phyloP scores from a whole-genome alignment of 495 filamentous ascomycete genomes.

The Neurospora intermedia region DNA sequence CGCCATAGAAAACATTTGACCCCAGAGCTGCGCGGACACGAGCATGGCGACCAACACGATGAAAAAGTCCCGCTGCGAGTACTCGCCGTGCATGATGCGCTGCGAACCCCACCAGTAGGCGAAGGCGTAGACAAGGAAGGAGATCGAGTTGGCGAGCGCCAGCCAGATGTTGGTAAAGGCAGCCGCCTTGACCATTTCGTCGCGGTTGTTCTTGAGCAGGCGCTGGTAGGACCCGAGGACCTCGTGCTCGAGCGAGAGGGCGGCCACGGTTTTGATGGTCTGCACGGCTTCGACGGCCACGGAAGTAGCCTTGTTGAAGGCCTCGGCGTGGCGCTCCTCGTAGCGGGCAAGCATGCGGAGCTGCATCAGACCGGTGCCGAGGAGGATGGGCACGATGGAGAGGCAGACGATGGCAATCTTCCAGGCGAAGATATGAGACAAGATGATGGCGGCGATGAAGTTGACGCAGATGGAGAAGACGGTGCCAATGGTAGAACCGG shows the following conservation, averaged over 20 bases:
- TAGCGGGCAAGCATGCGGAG: slow-evolving; percentile 56
- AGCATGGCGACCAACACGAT: slow-evolving; percentile 50
- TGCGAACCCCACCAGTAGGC: slow-evolving; percentile 67
- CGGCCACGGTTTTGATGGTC: slow-evolving; percentile 78
- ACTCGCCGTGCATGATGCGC: slow-evolving; percentile 55
- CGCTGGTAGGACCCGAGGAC: slow-evolving; percentile 55
- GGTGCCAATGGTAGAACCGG: slow-evolving; percentile 66
- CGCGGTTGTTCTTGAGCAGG: slow-evolving; percentile 3
- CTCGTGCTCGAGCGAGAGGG: slow-evolving; percentile 45
- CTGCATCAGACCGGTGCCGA: slow-evolving; percentile 68
- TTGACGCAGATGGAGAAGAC: slow-evolving; percentile 62
- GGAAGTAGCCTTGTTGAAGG: slow-evolving; percentile 57
- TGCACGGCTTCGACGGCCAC: slow-evolving; percentile 78
- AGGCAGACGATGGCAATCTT: slow-evolving; percentile 80
- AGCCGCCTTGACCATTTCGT: slow-evolving; percentile 8
- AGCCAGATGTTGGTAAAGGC: slow-evolving; percentile 39
- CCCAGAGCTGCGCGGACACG: slow-evolving; percentile 20
- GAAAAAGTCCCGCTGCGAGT: slow-evolving; percentile 65
- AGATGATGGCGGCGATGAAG: slow-evolving; percentile 49
- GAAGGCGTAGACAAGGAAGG: slow-evolving; percentile 69
- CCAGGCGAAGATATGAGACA: slow-evolving; percentile 65
- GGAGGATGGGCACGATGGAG: slow-evolving; percentile 60
- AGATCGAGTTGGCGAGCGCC: slow-evolving; percentile 60
- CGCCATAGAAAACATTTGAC: slow-evolving; percentile 19
- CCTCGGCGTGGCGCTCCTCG: slow-evolving; percentile 54